Base-by-base conservation (phyloP, 179 eudicot species). In the Beta corolliflora region DNA sequence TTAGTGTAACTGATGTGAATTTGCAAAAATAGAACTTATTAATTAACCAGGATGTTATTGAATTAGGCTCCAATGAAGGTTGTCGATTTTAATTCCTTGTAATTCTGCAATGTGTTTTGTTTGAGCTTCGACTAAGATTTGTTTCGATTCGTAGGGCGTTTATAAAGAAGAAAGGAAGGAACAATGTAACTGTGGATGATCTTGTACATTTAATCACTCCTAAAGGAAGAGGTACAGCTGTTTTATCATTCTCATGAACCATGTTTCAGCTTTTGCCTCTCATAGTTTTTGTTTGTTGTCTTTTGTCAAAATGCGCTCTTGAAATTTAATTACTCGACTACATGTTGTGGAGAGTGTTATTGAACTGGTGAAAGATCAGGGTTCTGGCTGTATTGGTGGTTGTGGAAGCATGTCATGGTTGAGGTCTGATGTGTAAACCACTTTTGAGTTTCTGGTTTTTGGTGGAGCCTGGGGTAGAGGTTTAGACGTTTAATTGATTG, bases 141-240 rank as follows among this genome's bases (percentile, higher is more conserved):
- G 81, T n/a, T 59, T 21, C 71, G 54, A 16, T 29, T 78, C 46
- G 65, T 75, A 92, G 95, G 90, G 86, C 89, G 79, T 85, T 89
- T 79, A 84, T 89, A 80, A 90, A 88, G 90, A 90, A 88, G 86
- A 90, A 90, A 80, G 97, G 97, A 54, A 92, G 93, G 83, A 86
- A 89, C 82, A 92, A 92, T 88, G 95, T 93, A 59, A 92, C 95
- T 18, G 91, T 93, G 66, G 93, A 91, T 84, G 97, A 93, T 80
- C 97, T 93, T 76, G 86, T 92, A 48, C 92, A 83, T 71, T 88
- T 82, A 19, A 93, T 93, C 79, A 92, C 97, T 36, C 97, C 93
- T 0, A 90, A 93, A 86, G 97, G 95, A 64, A 90, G 97, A 92
- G 95, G 95, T 93, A 85, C 81, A 74, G 3, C 67, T 60, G 13